Evolutionary conservation across 305 asterid genomes (phyloP).

Genomic region (Striga hermonthica): DNA sequence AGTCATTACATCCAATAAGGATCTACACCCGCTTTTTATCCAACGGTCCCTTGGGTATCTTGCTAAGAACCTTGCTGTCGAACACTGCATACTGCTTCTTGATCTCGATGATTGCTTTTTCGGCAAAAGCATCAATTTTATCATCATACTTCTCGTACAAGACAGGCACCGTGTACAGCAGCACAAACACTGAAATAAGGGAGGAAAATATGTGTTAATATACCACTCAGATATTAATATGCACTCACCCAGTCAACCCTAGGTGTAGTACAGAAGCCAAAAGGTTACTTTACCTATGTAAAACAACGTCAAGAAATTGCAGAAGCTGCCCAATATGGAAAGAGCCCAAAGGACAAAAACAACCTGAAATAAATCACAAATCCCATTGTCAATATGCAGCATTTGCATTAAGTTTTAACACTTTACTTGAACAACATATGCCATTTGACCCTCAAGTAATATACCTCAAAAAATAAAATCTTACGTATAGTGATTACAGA

Average conservation of each 20-base stretch:
- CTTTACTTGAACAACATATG: too few species aligned
- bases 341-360: constrained; percentile 69
- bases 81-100: constrained; percentile 71
- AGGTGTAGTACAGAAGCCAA: neutral
- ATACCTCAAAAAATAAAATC: too few species aligned
- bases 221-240: too few species aligned
- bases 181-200: constrained; percentile 51
- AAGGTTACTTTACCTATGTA: constrained; percentile 51
- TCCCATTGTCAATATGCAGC: neutral
- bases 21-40: constrained; percentile 53
- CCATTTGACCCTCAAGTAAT: too few species aligned
- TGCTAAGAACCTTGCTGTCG: constrained; percentile 65
- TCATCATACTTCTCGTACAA: constrained; percentile 79
- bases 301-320: constrained; percentile 80
- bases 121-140: constrained; percentile 65
- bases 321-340: constrained; percentile 79
- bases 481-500: too few species aligned
- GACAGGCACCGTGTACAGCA: constrained; percentile 76
- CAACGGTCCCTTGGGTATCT: constrained; percentile 58
- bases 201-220: neutral
- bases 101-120: constrained; percentile 66
- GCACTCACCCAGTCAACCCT: too few species aligned
- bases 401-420: too few species aligned
- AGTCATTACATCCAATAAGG: too few species aligned
- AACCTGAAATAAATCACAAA: constrained; percentile 43